Evolutionary conservation across 306 rosid species (phyloP).

Genomic region (Boehmeria nivea): DNA sequence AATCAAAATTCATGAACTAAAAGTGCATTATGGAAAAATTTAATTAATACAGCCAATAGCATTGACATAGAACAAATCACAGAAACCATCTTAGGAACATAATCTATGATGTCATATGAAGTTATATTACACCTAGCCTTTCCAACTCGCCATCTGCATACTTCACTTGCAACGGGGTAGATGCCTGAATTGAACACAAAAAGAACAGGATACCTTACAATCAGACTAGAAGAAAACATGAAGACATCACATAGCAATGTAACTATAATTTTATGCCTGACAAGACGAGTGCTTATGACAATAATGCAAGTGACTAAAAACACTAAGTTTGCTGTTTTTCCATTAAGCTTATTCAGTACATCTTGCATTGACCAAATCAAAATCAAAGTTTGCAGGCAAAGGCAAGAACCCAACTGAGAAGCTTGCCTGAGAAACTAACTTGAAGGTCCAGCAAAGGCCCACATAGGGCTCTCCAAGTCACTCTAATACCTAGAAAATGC

Average conservation of each 20-base stretch:
- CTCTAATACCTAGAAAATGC: constrained; percentile 34
- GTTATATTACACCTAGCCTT: constrained; percentile 70
- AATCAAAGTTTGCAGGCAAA: constrained; percentile 13
- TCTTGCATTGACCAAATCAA: constrained; percentile 6
- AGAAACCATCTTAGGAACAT: too few species aligned
- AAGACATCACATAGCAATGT: constrained; percentile 16
- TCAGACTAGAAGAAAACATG: constrained; percentile 25
- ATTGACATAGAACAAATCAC: too few species aligned
- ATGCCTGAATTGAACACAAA: constrained; percentile 68
- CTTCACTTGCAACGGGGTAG: constrained; percentile 99
- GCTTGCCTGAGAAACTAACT: constrained; percentile 30
- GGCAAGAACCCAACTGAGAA: constrained; percentile 34
- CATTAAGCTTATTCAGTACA: background rate
- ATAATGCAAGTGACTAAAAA: constrained; percentile 3
- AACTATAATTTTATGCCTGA: constrained; percentile 9
- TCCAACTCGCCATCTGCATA: constrained; percentile 99
- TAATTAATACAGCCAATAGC: constrained; percentile 9
- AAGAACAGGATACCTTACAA: constrained; percentile 21
- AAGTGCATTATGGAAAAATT: constrained; percentile 10
- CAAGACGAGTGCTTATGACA: constrained; percentile 3
- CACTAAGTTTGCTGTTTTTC: constrained; percentile 7
- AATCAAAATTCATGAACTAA: constrained; percentile 17
- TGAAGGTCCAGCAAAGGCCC: constrained; percentile 31
- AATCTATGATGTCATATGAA: constrained; percentile 17
- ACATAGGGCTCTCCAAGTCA: constrained; percentile 29